A percentile compares a stretch with the other conserved stretches of the same genome.
These are phyloP conservation scores for peach (Prunus persica) DNA, from an alignment of 306 rosid species.

Conservation along the genomic window Prunus_persica_NCBIv2 NC_034016.1:19821001-19821500, in stretches of 20 bases:
- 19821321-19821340: constrained; percentile 59
- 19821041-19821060: not conserved
- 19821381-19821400: constrained; percentile 83
- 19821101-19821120: not conserved
- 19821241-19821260: constrained; percentile 20
- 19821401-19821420: constrained; percentile 87
- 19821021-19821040: not conserved
- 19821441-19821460: constrained; percentile 66
- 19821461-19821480: constrained; percentile 35
- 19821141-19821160: not conserved
- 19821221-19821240: constrained; percentile 21
- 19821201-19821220: constrained; percentile 9
- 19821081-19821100: not conserved
- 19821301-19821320: constrained; percentile 65
- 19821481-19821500: constrained; percentile 5
- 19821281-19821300: constrained; percentile 75
- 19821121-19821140: not conserved
- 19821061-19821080: not conserved
- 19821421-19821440: constrained; percentile 86
- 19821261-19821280: constrained; percentile 30
- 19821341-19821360: constrained; percentile 70
- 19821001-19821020: not conserved
- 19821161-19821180: not conserved
- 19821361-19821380: constrained; percentile 62
- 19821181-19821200: not conserved